phyloP scores from a whole-genome alignment of 768 basidiomycete genomes.

The Lactifluus pinguis region DNA sequence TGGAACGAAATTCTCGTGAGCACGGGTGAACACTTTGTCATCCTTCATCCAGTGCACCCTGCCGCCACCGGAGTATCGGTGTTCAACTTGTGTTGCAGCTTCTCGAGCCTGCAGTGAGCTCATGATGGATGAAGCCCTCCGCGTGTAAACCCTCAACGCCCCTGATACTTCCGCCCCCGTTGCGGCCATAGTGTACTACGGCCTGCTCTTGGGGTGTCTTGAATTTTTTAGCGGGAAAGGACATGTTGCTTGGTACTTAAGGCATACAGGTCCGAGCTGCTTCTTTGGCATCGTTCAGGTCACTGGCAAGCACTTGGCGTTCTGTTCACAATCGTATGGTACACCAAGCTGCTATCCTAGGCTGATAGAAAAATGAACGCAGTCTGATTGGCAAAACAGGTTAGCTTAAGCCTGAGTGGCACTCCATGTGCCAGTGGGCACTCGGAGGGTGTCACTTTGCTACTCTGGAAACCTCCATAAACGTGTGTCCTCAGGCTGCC shows the following conservation, averaged over 20 bases:
- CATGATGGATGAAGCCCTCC: slow-evolving; percentile 93
- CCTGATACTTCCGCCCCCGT: slow-evolving; percentile 81
- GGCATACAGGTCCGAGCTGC: slow-evolving; percentile 66
- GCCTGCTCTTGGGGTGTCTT: slow-evolving; percentile 96
- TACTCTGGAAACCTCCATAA: too few relatives aligned
- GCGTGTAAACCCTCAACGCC: slow-evolving; percentile 92
- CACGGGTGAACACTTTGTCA: slow-evolving; percentile 31
- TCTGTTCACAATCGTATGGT: too few relatives aligned
- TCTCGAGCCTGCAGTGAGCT: slow-evolving; percentile 81
- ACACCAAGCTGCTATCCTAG: too few relatives aligned
- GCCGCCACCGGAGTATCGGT: slow-evolving; percentile 40
- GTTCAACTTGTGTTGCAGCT: slow-evolving; percentile 41
- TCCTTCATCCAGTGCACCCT: slow-evolving; percentile 67
- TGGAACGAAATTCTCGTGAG: too few relatives aligned
- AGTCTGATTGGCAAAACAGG: too few relatives aligned
- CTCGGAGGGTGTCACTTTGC: too few relatives aligned
- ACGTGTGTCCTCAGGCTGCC: too few relatives aligned
- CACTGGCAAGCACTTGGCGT: too few relatives aligned
- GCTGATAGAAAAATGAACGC: too few relatives aligned
- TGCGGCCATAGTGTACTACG: slow-evolving; percentile 90
- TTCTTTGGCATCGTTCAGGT: slow-evolving; percentile 44
- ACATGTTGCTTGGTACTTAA: slow-evolving; percentile 98
- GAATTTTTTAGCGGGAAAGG: slow-evolving; percentile 89
- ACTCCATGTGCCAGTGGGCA: too few relatives aligned
- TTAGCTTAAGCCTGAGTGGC: too few relatives aligned